Conservation (phyloP, 2,329 filamentous ascomycete genomes). For the Hymenoscyphus albidus region DNA sequence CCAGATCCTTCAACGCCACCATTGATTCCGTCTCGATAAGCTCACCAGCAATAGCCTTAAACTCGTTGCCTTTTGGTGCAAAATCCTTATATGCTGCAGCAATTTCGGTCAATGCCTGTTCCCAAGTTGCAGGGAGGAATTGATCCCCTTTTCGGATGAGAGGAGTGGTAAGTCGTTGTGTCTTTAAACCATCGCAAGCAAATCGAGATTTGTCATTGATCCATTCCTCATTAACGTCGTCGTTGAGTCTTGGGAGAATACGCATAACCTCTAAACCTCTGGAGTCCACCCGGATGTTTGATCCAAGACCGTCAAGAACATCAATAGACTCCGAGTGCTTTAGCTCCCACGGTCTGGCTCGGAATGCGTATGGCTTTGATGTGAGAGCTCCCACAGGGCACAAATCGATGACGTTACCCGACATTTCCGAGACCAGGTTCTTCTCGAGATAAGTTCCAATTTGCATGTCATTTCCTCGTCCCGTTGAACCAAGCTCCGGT, state of each 20-base stretch:
- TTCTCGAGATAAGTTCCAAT: constrained; percentile 97
- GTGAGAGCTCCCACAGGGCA: constrained; percentile 96
- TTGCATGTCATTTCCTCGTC: constrained; percentile 94
- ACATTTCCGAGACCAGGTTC: constrained; percentile 90
- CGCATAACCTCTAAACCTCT: constrained; percentile 96
- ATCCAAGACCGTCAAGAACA: constrained; percentile 87
- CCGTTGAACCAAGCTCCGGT: constrained; percentile 88
- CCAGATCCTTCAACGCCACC: constrained; percentile 94
- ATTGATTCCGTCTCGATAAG: constrained; percentile 89
- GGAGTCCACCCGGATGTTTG: constrained; percentile 90
- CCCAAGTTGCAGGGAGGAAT: constrained; percentile 91
- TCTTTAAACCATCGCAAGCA: constrained; percentile 93
- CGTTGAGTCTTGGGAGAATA: constrained; percentile 85
- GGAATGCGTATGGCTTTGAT: constrained; percentile 97
- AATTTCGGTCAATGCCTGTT: constrained; percentile 89
- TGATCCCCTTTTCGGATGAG: constrained; percentile 83
- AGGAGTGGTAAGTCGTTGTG: constrained; percentile 89
- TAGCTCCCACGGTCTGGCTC: constrained; percentile 92
- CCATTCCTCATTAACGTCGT: constrained; percentile 99
- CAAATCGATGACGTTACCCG: constrained; percentile 95
- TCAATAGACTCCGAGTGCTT: constrained; percentile 96
- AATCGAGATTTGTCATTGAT: constrained; percentile 98
- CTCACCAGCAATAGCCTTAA: constrained; percentile 91
- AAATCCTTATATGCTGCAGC: constrained; percentile 74
- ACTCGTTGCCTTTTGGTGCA: constrained; percentile 83